Base-by-base conservation (phyloP, 2,329 filamentous ascomycete genomes). In the Curvularia sp. region DNA sequence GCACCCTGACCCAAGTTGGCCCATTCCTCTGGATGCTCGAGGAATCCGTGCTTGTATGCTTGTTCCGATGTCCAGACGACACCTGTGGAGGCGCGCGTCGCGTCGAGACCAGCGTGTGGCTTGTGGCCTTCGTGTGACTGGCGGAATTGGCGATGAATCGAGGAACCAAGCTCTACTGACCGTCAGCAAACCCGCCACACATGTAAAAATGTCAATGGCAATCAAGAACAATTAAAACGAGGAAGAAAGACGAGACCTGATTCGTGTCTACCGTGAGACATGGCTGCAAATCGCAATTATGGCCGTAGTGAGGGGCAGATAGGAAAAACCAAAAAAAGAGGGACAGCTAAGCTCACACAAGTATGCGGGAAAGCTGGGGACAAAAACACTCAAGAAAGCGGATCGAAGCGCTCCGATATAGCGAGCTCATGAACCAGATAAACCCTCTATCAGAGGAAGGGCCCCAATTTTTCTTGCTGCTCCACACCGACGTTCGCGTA, bases 1-100 rank as follows among this genome's bases (percentile, higher is more conserved):
- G 93, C 93, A 68, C 93, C 93, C 81, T 97, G 94, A 31, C 94
- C 94, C 53, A 98, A 83, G 76, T 98, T 98, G 58, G 94, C 93
- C 94, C 94, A 97, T 63, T 84, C 80, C 2, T 90, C 85, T 10
- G 92, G 93, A 66, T 93, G 84, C 4, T 97, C 93, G 50, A 87
- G 81, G 81, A 90, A 97, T 69, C 94, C 94, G 80, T 94, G 91
- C 79, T 97, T 93, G 75, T 88, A 86, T 54, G 93, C 93, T 68
- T 92, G 89, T 80, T 95, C 91, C 3, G 89, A 92, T 65, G 89
- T 93, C 94, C 94, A 97, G 64, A 97, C 91, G 4, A 97, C 94
- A 78, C 94, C 94, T 13, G 94, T 98, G 15, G 91, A 96, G 44
- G 92, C 90, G 77, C 93, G 88, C 61, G 88, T 90, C 54, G 92